Conservation (phyloP, 208 protist genomes). For the Vickermania ingenoplastis region DNA sequence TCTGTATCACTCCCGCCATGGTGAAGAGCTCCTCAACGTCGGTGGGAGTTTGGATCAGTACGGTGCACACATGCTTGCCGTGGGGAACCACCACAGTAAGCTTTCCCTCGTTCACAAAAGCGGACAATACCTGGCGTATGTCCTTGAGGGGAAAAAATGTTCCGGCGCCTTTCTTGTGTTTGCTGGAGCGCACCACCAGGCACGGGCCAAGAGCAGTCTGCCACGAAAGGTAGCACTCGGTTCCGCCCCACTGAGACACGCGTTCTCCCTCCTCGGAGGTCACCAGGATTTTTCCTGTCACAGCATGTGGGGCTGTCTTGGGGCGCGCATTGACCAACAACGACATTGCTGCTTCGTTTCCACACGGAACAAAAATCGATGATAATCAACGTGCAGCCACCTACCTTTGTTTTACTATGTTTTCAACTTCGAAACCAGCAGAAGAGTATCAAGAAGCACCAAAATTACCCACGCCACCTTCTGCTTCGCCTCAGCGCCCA, state of each 20-base stretch:
- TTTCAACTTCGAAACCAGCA: no score
- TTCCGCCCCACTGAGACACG: slow-evolving; percentile 74
- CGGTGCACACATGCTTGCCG: slow-evolving; percentile 26
- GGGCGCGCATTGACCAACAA: no score
- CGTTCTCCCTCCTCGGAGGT: slow-evolving; percentile 46
- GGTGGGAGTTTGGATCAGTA: slow-evolving; percentile 53
- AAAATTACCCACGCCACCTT: no score
- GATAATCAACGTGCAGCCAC: no score
- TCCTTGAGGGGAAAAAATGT: slow-evolving; percentile 60
- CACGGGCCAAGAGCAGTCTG: slow-evolving; percentile 62
- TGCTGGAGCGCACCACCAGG: slow-evolving; percentile 60
- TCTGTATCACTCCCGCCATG: slow-evolving; percentile 58
- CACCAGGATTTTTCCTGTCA: slow-evolving; percentile 53
- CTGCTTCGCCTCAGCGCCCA: no score
- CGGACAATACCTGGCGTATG: slow-evolving; percentile 41
- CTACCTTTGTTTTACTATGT: no score
- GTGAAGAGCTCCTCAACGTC: slow-evolving; percentile 50
- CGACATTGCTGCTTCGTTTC: no score
- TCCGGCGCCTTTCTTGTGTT: slow-evolving; percentile 45
- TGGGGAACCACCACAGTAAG: slow-evolving; percentile 64
- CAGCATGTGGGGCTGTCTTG: slow-evolving; percentile 6
- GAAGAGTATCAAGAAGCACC: no score
- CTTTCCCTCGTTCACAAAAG: slow-evolving; percentile 41
- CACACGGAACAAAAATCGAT: no score
- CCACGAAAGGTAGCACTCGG: slow-evolving; percentile 74